These are phyloP conservation scores for Acrodontium crateriforme DNA, from an alignment of 2,329 filamentous ascomycete genomes.

Conservation along the genomic window DNA sequence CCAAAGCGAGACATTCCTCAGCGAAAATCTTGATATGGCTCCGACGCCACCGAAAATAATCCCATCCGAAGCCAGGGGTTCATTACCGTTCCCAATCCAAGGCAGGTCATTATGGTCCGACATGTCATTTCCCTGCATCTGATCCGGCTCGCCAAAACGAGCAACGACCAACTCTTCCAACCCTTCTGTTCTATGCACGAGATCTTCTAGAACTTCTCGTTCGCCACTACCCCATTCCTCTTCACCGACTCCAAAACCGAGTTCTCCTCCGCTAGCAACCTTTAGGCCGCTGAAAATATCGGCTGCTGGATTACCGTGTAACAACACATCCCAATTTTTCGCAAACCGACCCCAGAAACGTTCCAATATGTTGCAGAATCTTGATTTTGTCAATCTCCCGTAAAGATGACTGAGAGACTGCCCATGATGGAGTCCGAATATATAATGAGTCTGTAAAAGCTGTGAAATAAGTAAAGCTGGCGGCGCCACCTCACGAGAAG, in stretches of 20 bases:
- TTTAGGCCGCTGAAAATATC: constrained; percentile 74
- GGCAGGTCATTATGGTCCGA: constrained; percentile 20
- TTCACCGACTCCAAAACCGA: constrained; percentile 88
- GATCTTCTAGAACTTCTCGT: constrained; percentile 82
- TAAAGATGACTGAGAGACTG: constrained; percentile 59
- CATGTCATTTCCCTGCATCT: neutral
- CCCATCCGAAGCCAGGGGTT: constrained; percentile 61
- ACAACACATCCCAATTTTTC: constrained; percentile 67
- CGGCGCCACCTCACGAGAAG: constrained; percentile 78
- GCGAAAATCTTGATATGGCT: constrained; percentile 53
- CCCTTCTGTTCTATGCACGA: constrained; percentile 65
- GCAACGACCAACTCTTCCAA: constrained; percentile 80
- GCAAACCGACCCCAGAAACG: constrained; percentile 67
- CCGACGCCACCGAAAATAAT: constrained; percentile 75
- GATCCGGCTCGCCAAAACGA: constrained; percentile 52
- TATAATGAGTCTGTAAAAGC: constrained; percentile 64
- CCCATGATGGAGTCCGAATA: constrained; percentile 81
- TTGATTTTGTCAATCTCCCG: constrained; percentile 46
- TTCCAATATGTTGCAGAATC: constrained; percentile 59
- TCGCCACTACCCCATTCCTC: constrained; percentile 91
- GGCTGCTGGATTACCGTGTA: constrained; percentile 76
- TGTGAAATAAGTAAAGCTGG: constrained; percentile 65
- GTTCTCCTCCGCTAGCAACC: constrained; percentile 75
- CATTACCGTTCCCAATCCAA: constrained; percentile 63
- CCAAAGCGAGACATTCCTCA: constrained; percentile 68